Evolutionary conservation across 2,329 filamentous ascomycete species (phyloP).

Genomic region (Colletotrichum tamarilloi): DNA sequence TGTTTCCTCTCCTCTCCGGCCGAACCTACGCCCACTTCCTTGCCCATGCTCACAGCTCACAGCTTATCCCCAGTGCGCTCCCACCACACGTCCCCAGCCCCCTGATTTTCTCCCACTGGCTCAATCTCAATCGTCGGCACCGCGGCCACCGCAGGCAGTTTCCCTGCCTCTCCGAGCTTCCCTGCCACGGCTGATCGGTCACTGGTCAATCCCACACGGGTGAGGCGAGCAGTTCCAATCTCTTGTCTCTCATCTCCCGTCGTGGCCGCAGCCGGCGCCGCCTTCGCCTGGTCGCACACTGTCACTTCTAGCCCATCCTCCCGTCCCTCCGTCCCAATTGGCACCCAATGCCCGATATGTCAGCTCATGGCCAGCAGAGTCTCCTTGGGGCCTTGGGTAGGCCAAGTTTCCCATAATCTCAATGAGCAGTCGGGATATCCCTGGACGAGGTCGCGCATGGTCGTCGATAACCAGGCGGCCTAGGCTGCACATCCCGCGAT

Average conservation of each 20-base stretch:
- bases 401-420: background rate
- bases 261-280: background rate
- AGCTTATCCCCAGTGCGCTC: background rate
- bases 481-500: constrained; percentile 16
- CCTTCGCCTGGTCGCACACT: background rate
- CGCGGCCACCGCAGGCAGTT: constrained; percentile 16
- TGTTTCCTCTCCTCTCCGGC: constrained; percentile 2
- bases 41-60: constrained; percentile 2
- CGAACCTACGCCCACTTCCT: constrained; percentile 16
- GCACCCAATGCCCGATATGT: constrained; percentile 9
- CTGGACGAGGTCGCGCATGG: constrained; percentile 14
- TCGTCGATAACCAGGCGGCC: constrained; percentile 7
- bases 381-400: background rate
- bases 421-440: constrained; percentile 16
- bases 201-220: constrained; percentile 12
- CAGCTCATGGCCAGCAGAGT: constrained; percentile 17
- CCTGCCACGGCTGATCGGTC: constrained; percentile 25
- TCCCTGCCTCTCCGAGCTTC: constrained; percentile 14
- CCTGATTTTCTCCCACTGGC: constrained; percentile 18
- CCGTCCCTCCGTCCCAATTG: constrained; percentile 17
- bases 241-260: background rate
- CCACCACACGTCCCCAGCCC: constrained; percentile 25
- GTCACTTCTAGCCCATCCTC: background rate
- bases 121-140: background rate
- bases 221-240: constrained; percentile 28